Conservation (phyloP, 345 rosid genomes). For the Populus tremula region DNA sequence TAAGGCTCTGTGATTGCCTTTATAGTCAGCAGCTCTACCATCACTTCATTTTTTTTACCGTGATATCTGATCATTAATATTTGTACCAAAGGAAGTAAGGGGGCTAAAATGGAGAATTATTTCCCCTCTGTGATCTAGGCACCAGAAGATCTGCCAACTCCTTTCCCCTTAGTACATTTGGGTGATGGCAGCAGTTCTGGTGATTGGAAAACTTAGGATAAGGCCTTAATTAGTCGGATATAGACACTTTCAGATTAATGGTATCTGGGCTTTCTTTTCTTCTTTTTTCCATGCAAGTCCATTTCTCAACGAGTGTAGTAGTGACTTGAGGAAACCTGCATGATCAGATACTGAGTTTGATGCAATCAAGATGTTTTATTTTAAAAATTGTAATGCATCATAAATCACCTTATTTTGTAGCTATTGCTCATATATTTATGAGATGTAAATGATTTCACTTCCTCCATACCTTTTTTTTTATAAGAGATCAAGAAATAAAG, state of each 20-base stretch:
- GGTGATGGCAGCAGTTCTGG: neutral
- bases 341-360: neutral
- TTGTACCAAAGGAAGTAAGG: neutral
- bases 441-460: neutral
- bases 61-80: neutral
- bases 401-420: neutral
- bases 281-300: no score
- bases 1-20: neutral
- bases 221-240: no score
- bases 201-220: no score
- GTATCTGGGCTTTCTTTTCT: no score
- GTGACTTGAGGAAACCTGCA: neutral
- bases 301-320: no score
- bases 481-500: neutral
- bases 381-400: neutral
- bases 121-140: neutral
- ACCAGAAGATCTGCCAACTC: neutral
- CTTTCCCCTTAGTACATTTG: neutral
- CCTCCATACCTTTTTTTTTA: neutral
- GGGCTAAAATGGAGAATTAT: no score
- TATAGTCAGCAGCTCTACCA: neutral
- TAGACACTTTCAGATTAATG: no score
- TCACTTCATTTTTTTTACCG: neutral
- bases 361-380: neutral
- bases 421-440: no score